Base-by-base conservation (phyloP, 257 asterid species). In the Anisodus tanguticus region DNA sequence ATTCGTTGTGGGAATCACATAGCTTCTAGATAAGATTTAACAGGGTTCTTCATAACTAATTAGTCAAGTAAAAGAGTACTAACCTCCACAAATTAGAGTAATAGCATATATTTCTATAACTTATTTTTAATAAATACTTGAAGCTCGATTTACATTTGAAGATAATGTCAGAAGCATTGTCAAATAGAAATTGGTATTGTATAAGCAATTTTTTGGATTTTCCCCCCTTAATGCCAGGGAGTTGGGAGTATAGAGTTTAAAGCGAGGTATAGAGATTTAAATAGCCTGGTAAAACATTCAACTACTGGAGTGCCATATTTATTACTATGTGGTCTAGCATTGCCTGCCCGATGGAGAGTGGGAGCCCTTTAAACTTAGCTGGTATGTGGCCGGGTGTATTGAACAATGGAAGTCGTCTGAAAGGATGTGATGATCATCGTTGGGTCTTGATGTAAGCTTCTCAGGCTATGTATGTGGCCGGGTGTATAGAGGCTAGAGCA, bases 1-100 rank as follows among this genome's bases (percentile, higher is more conserved):
- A 72, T 72, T 45, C 2, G 3, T 12, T 74, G 19, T 49, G 39
- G 81, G 13, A 49, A 74, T 74, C 43, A 51, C 12, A 0, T 76
- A 76, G 81, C 81, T 76, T 4, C 81, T 51, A 51, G 63, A 51
- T 76, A 12, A 41, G 63, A 76, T 12, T 63, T 51, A 76, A 26
- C n/a, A 6, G 22, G 45, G 51, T 45, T 12, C 80, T 47, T 47
- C 63, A 13, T 19, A 53, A 26, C 81, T 76, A 76, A 12, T 51
- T 19, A 76, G 16, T 51, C 62, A 51, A 51, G 81, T 51, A 51
- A 11, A n/a, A 51, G 26, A 51, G 81, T 76, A 51, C 22, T 26
- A 76, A 57, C 45, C 47, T 51, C 62, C 45, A 76, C 43, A 3
- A 76, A 51, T 51, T n/a, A 22, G 13, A 76, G 81, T 76, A 13